A percentile compares a stretch with the other conserved stretches of the same genome.
Conservation (phyloP, 1,139 yeast genomes). For the Hansenula sp. region DNA sequence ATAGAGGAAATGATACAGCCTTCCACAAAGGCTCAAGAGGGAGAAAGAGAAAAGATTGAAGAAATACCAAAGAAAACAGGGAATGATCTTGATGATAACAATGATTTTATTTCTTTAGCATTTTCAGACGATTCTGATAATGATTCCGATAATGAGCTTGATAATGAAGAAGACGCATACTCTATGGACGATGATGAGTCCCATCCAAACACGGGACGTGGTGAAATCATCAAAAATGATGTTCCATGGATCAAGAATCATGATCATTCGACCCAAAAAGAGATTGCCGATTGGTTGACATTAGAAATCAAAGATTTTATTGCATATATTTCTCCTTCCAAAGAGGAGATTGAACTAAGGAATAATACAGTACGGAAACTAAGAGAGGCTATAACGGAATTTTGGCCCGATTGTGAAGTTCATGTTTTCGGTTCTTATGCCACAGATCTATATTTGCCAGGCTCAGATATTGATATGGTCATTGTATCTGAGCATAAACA, state of each 20-base stretch:
- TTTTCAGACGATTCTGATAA: constrained; percentile 34
- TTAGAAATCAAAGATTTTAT: constrained; percentile 86
- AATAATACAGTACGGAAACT: constrained; percentile 63
- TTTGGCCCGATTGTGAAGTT: constrained; percentile 82
- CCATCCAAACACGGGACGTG: constrained; percentile 10
- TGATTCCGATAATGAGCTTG: constrained; percentile 23
- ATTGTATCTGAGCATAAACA: constrained; percentile 62
- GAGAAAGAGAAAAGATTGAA: constrained; percentile 26
- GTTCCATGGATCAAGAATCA: constrained; percentile 82
- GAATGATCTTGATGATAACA: constrained; percentile 30
- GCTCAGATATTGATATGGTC: constrained; percentile 96
- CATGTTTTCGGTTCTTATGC: constrained; percentile 96
- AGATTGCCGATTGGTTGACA: constrained; percentile 84
- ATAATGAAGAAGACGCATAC: constrained; percentile 34
- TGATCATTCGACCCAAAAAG: constrained; percentile 70
- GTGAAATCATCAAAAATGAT: constrained; percentile 31
- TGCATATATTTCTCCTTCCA: constrained; percentile 82
- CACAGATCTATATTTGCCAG: constrained; percentile 90
- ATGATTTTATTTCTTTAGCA: constrained; percentile 61
- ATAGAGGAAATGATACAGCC: constrained; percentile 5
- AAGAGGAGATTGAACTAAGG: constrained; percentile 66
- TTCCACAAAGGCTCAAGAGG: neutral
- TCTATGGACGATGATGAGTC: constrained; percentile 25
- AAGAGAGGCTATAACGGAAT: constrained; percentile 47
- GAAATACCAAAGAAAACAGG: constrained; percentile 18